Evolutionary conservation across 1,139 yeast genomes (phyloP), one percentile per base, ranked within the genome.

Genomic region (Saccharomyces hybrid): DNA sequence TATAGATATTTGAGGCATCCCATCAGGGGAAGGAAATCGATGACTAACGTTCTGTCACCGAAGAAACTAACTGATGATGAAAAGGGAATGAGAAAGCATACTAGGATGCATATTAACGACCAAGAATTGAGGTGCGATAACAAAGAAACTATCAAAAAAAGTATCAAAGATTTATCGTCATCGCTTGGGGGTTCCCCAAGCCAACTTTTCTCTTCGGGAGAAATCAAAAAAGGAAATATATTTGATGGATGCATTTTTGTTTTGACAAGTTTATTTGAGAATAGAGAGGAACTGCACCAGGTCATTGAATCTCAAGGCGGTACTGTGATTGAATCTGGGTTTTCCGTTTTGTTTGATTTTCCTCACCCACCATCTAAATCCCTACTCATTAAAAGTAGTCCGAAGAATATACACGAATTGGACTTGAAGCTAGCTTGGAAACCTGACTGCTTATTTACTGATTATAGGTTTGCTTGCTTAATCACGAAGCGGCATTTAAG

Each of bases 401-500:
- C 5, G 13, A 13, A 34, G 23, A 23, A 31, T n/a, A 32, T 42
- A 16, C 44, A 28, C 23, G 34, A 26, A 6, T 52, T 44, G 50
- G 13, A 46, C 41, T 13, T 55, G 48, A 23, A 54, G 3, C 54
- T 60, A 16, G 23, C 41, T 0, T 57, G 61, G 54, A 61, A 55
- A 32, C 34, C 55, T 25, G 51, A 58, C 5, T 25, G 48, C 6
- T 14, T 16, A 8, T 52, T 55, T 13, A 31, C 54, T 2, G 50
- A 56, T 1, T 68, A 56, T 57, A 71, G 63, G 34, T 87, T 89
- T 73, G 89, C 79, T 2, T 91, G 90, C 1, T 75, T 88, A 48
- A 69, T 89, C 1, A 78, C 95, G 0, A 77, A 77, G 47, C 76
- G 75, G 23, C 76, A 77, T 59, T 76, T 81, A 34, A 75, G 96